Percentiles rank a stretch among this genome's conserved stretches.
These are phyloP conservation scores for Dactylonectria macrodidyma DNA, from an alignment of 2,329 filamentous ascomycete species.

Conservation along the genomic window DNA sequence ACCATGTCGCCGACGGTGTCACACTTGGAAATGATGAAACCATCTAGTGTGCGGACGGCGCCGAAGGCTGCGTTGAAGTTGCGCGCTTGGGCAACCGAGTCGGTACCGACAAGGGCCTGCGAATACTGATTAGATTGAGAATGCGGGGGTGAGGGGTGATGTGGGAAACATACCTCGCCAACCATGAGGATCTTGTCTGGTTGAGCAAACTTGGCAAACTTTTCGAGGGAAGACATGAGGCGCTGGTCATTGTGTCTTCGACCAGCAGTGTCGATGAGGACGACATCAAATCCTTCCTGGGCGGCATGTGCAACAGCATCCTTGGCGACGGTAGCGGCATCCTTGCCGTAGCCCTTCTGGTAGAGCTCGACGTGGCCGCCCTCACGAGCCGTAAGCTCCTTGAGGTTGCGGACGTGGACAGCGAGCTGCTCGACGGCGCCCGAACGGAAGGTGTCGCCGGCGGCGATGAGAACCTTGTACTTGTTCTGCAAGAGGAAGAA, in stretches of 20 bases:
- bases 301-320: slow-evolving; percentile 89
- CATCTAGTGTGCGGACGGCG: slow-evolving; percentile 83
- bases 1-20: slow-evolving; percentile 99
- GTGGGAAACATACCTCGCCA: slow-evolving; percentile 62
- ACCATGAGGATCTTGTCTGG: slow-evolving; percentile 99
- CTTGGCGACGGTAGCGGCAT: slow-evolving; percentile 94
- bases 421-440: slow-evolving; percentile 97
- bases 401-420: slow-evolving; percentile 94
- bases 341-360: slow-evolving; percentile 97
- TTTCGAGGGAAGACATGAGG: slow-evolving; percentile 96
- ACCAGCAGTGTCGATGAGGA: slow-evolving; percentile 96
- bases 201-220: slow-evolving; percentile 95
- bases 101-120: slow-evolving; percentile 90
- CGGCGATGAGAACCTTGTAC: slow-evolving; percentile 93
- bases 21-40: slow-evolving; percentile 98
- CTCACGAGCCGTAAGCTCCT: slow-evolving; percentile 88
- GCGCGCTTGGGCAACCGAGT: slow-evolving; percentile 93
- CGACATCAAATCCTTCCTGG: slow-evolving; percentile 87
- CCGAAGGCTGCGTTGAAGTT: slow-evolving; percentile 98
- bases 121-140: slow-evolving; percentile 16
- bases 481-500: slow-evolving; percentile 98
- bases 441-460: slow-evolving; percentile 96
- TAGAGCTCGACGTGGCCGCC: slow-evolving; percentile 91
- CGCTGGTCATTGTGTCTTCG: slow-evolving; percentile 95
- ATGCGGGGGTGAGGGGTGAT: not conserved